phyloP scores from a whole-genome alignment of 2,329 filamentous ascomycete genomes.

The Pyrenochaeta sp. region DNA sequence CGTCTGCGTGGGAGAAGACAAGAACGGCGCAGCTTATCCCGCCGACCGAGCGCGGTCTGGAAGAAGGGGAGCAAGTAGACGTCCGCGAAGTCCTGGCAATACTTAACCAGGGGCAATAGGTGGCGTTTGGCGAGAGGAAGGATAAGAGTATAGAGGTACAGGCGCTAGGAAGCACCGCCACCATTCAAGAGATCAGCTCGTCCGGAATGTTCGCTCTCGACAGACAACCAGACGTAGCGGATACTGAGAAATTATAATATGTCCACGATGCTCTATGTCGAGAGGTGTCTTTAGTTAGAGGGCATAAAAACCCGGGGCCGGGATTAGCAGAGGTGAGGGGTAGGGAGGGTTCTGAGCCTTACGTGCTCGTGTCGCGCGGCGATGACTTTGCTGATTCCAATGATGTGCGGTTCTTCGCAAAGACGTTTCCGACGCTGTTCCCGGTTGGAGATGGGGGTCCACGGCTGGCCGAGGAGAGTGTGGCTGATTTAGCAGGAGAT shows the following conservation, averaged over 20 bases:
- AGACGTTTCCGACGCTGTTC: slow-evolving; percentile 10
- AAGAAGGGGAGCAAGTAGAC: not conserved
- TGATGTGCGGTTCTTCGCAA: slow-evolving; percentile 7
- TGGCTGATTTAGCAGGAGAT: not conserved
- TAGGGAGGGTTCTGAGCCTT: slow-evolving; percentile 2
- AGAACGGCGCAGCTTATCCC: slow-evolving; percentile 2
- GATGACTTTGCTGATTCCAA: slow-evolving; percentile 8
- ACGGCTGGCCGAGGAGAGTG: slow-evolving; percentile 4
- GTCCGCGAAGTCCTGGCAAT: slow-evolving; percentile 1
- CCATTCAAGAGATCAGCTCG: slow-evolving; percentile 2
- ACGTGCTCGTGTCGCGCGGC: slow-evolving; percentile 4
- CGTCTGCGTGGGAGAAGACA: slow-evolving; percentile 1
- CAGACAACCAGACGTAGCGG: not conserved
- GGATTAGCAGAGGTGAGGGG: slow-evolving; percentile 3
- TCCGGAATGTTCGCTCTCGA: slow-evolving; percentile 6
- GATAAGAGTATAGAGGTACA: too few relatives aligned
- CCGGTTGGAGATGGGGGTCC: slow-evolving; percentile 8
- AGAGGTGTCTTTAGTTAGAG: not conserved
- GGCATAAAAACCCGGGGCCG: not conserved
- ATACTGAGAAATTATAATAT: slow-evolving; percentile 7
- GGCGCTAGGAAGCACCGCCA: not conserved
- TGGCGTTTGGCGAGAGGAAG: not conserved
- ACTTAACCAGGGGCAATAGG: not conserved
- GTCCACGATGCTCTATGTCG: slow-evolving; percentile 2
- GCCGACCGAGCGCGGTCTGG: slow-evolving; percentile 5